These are phyloP conservation scores for Petunia hybrid DNA, from an alignment of 305 asterid genomes.

Conservation along the genomic window DNA sequence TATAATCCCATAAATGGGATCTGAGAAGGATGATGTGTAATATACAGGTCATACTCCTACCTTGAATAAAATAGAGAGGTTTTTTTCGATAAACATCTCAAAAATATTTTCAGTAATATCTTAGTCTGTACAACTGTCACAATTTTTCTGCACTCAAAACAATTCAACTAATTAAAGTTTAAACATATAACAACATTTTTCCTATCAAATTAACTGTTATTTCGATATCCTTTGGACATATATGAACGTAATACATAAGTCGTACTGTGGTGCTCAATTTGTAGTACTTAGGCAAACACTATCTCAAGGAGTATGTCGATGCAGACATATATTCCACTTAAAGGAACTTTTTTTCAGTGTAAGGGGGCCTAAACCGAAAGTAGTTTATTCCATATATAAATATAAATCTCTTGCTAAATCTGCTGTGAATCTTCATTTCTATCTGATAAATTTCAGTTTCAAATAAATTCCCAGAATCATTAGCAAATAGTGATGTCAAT, in stretches of 20 bases:
- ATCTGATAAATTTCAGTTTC: neutral
- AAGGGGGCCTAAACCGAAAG: neutral
- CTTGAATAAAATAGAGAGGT: no score
- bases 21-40: no score
- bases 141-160: neutral
- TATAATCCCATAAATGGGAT: no score
- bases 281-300: neutral
- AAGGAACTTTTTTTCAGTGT: neutral
- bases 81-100: no score
- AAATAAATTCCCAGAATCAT: slow-evolving; percentile 1
- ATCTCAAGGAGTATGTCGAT: neutral
- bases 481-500: slow-evolving; percentile 21
- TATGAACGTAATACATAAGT: no score
- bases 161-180: neutral
- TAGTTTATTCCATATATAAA: neutral
- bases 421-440: neutral
- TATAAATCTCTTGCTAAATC: neutral
- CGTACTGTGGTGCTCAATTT: no score
- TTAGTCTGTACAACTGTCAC: neutral
- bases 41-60: no score
- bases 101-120: no score
- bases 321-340: neutral
- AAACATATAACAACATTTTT: no score
- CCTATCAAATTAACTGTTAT: no score
- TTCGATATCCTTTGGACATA: no score